A percentile compares a stretch with the other conserved stretches of the same genome.
These are phyloP conservation scores for Rutstroemia sp. DNA, from an alignment of 2,329 filamentous ascomycete species.

Conservation along the genomic window DNA sequence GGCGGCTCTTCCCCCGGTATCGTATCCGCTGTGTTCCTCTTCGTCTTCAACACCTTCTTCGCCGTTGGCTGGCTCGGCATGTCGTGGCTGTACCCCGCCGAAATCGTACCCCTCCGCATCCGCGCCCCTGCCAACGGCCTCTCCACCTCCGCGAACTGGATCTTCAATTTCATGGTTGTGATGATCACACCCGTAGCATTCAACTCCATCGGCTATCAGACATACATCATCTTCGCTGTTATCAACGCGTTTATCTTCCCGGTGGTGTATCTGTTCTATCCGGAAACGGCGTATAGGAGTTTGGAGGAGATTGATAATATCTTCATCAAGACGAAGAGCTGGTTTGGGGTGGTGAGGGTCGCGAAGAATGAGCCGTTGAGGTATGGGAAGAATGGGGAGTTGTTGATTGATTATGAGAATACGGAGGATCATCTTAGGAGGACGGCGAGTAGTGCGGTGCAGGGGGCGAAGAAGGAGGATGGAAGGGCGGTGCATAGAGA, in stretches of 20 bases:
- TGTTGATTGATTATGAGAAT: background rate
- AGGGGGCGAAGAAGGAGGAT: background rate
- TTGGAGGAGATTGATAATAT: conserved; percentile 8
- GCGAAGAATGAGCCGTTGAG: background rate
- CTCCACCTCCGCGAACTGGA: conserved; percentile 34
- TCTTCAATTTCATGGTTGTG: conserved; percentile 43
- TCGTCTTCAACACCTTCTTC: conserved; percentile 47
- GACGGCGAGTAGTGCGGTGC: background rate
- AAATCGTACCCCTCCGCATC: conserved; percentile 45
- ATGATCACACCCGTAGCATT: conserved; percentile 32
- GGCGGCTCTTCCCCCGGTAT: conserved; percentile 6
- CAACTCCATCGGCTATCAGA: conserved; percentile 49
- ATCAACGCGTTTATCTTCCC: conserved; percentile 37
- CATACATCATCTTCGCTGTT: conserved; percentile 47
- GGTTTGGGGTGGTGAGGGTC: background rate
- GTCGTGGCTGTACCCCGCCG: conserved; percentile 45
- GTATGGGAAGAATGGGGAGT: conserved; percentile 1
- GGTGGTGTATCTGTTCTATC: conserved; percentile 40
- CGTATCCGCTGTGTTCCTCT: conserved; percentile 31
- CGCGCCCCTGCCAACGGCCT: conserved; percentile 51
- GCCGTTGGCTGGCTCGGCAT: conserved; percentile 40
- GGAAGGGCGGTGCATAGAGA: background rate
- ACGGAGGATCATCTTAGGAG: background rate
- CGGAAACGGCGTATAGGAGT: conserved; percentile 36
- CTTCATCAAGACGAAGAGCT: background rate